phyloP scores from a whole-genome alignment of 371 early-diverging fungal genomes.

The Syncephalastrum contaminatum region DNA sequence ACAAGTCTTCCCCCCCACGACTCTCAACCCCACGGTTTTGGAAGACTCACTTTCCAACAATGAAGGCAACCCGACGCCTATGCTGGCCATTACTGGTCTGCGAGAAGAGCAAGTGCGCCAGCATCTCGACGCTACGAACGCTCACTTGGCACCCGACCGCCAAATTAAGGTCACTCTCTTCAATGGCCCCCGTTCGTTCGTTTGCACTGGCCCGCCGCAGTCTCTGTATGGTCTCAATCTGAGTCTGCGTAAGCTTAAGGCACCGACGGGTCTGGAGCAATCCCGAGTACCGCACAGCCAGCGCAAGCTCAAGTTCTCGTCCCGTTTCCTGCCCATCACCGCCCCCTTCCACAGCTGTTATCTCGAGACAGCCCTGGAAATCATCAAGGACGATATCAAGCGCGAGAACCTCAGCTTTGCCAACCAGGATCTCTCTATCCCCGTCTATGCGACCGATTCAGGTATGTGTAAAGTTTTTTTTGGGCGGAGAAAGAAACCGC shows the following conservation, averaged over 20 bases:
- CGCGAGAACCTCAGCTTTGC: constrained; percentile 58
- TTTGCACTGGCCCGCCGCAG: constrained; percentile 88
- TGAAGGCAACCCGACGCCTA: constrained; percentile 94
- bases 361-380: constrained; percentile 62
- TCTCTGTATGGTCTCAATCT: constrained; percentile 89
- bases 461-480: constrained; percentile 41
- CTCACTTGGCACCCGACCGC: constrained; percentile 78
- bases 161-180: constrained; percentile 80
- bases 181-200: constrained; percentile 86
- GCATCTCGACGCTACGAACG: constrained; percentile 86
- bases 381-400: constrained; percentile 63
- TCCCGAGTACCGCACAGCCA: constrained; percentile 83
- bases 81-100: constrained; percentile 85
- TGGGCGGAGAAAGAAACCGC: constrained; percentile 1
- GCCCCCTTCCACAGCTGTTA: constrained; percentile 89
- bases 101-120: constrained; percentile 74
- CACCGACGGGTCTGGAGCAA: constrained; percentile 79
- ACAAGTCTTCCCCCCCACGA: constrained; percentile 86
- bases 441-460: constrained; percentile 78
- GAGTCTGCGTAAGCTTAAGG: constrained; percentile 86
- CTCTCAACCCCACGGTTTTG: constrained; percentile 82
- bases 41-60: constrained; percentile 87
- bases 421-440: constrained; percentile 61
- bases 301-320: constrained; percentile 84
- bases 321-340: constrained; percentile 88